A percentile compares a stretch with the other conserved stretches of the same genome.
Conservation (phyloP, 108 stramenopile species). For the Cyclotella baltica region DNA sequence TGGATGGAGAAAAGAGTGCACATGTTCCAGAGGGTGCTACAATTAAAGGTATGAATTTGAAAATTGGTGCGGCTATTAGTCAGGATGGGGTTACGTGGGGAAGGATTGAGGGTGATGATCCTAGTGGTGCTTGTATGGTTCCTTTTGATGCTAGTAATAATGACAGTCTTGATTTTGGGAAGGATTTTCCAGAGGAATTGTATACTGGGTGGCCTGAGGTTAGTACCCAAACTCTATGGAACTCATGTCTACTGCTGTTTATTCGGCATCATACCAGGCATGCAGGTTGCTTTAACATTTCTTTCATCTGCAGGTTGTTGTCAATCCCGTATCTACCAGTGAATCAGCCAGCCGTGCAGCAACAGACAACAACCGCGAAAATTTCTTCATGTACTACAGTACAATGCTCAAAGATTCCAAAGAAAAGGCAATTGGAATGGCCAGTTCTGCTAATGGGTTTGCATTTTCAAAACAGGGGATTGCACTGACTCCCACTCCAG, state of each 20-base stretch:
- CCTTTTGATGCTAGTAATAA: constrained; percentile 66
- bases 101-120: constrained; percentile 86
- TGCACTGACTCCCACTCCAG: constrained; percentile 65
- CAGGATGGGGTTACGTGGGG: constrained; percentile 93
- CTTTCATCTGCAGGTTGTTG: no score
- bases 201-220: constrained; percentile 95
- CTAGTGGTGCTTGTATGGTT: constrained; percentile 75
- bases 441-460: constrained; percentile 86
- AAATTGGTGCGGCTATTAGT: constrained; percentile 89
- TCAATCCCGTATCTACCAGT: constrained; percentile 47
- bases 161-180: constrained; percentile 58
- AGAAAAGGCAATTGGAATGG: constrained; percentile 80
- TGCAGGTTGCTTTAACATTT: no score
- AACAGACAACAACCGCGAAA: constrained; percentile 44
- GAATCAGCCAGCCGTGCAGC: constrained; percentile 39
- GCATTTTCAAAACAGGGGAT: constrained; percentile 82
- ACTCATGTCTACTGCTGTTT: no score
- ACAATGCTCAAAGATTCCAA: constrained; percentile 85
- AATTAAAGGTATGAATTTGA: constrained; percentile 90
- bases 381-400: constrained; percentile 94
- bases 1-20: constrained; percentile 38
- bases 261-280: no score
- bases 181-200: constrained; percentile 78
- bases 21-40: constrained; percentile 54
- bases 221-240: no score